Base-by-base conservation (phyloP, 2,329 filamentous ascomycete genomes). In the Thermoascus crustaceus region DNA sequence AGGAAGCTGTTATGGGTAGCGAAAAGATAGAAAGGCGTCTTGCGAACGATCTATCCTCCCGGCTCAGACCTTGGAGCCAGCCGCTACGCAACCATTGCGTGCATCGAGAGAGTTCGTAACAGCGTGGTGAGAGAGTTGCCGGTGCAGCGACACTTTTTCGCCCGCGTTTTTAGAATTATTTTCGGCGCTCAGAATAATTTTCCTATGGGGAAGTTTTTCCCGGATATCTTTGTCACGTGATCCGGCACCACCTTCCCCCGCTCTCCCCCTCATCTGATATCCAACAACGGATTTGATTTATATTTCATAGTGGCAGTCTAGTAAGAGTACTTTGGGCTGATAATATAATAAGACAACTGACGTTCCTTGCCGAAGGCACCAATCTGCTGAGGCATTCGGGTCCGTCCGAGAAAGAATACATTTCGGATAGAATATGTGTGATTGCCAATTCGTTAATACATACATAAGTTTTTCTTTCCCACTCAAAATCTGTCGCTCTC, bases 171-270 rank as follows among this genome's bases (percentile, higher is more conserved):
- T 29, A 47, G 43, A 43, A 48, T 49, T 50, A 51, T 48, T 46
- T 53, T 55, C 48, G 45, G 45, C 47, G 47, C 41, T 43, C 45
- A 47, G 45, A 51, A 47, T 45, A 49, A 53, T 48, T 52, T 30
- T 35, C 42, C 21, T 37, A 19, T 35, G 18, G 2, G 41, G 43
- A 26, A 44, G 33, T 44, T 44, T 44, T 44, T 42, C 41, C 33
- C 41, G 41, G 39, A 14, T 23, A 26, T 31, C 30, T 38, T 18
- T 2, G 19, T 48, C 51, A 54, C 51, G 51, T 54, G 51, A 39
- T n/a, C 21, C 37, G 40, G 36, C 13, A 40, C 39, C n/a, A 35
- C 30, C 32, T 42, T 33, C 40, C 22, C 18, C n/a, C n/a, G n/a
- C n/a, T n/a, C n/a, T n/a, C n/a, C n/a, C n/a, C n/a, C n/a, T n/a